These are phyloP conservation scores for Aspergillus nidulans DNA, from an alignment of 495 filamentous ascomycete genomes.

Conservation along the genomic window DNA sequence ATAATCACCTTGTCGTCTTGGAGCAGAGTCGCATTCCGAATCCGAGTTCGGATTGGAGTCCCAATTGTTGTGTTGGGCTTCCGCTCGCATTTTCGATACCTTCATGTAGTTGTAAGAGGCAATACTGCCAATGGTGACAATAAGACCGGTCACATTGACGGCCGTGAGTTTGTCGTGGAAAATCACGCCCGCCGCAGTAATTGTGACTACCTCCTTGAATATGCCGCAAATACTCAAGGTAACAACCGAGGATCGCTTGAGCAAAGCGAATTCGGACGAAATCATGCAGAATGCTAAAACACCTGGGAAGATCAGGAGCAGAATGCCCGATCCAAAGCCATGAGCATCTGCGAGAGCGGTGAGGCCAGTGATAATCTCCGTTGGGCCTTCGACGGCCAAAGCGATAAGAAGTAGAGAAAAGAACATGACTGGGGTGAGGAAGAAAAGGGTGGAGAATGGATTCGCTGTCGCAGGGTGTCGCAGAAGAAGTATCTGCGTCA, in stretches of 20 bases:
- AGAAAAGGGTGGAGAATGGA: constrained; percentile 95
- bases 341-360: constrained; percentile 56
- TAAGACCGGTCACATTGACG: constrained; percentile 80
- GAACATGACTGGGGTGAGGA: constrained; percentile 96
- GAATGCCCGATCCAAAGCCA: constrained; percentile 53
- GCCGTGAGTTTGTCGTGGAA: constrained; percentile 88
- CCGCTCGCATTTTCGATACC: constrained; percentile 77
- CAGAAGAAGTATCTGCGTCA: constrained; percentile 93
- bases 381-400: constrained; percentile 78
- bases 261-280: constrained; percentile 87
- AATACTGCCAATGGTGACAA: constrained; percentile 87
- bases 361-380: constrained; percentile 59
- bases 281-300: constrained; percentile 95
- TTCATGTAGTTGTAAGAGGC: constrained; percentile 93
- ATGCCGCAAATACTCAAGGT: constrained; percentile 96
- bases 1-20: constrained; percentile 26
- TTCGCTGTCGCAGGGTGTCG: constrained; percentile 94
- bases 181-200: constrained; percentile 78
- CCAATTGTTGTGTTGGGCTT: constrained; percentile 44
- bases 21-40: constrained; percentile 30
- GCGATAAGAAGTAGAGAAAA: constrained; percentile 73
- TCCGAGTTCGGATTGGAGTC: constrained; percentile 27
- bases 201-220: constrained; percentile 98
- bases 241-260: constrained; percentile 93
- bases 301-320: constrained; percentile 83